Conservation (phyloP, 1,284 basidiomycete species). For the Crucibulum cyathiforme region DNA sequence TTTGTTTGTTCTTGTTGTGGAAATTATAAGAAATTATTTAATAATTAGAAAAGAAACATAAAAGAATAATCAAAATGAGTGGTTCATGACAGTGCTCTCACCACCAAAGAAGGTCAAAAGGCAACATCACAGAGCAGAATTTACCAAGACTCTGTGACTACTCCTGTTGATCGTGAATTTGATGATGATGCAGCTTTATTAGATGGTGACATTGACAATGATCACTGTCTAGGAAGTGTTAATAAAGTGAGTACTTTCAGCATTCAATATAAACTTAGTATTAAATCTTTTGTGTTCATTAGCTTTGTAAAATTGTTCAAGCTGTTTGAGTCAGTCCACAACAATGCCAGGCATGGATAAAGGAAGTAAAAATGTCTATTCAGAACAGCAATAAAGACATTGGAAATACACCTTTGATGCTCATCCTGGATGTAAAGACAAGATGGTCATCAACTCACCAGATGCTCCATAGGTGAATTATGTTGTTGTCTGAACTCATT, state of each 20-base stretch:
- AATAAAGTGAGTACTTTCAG: background rate
- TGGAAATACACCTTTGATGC: background rate
- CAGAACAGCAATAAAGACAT: background rate
- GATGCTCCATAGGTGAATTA: slow-evolving; percentile 13
- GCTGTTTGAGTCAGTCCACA: background rate
- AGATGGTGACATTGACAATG: background rate
- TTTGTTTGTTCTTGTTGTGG: too few relatives aligned
- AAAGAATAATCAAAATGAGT: too few relatives aligned
- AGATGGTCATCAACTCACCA: slow-evolving; percentile 16
- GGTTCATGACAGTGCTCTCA: too few relatives aligned
- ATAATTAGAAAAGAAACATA: too few relatives aligned
- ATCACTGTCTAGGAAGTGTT: background rate
- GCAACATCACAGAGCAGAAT: background rate
- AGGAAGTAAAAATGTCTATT: background rate
- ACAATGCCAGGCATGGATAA: background rate
- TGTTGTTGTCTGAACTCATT: slow-evolving; percentile 4
- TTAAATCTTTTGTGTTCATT: background rate
- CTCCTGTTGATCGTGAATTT: background rate
- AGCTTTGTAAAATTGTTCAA: background rate
- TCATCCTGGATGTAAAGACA: slow-evolving; percentile 10
- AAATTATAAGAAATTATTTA: too few relatives aligned
- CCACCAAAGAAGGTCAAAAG: background rate
- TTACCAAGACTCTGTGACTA: background rate
- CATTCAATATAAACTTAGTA: background rate
- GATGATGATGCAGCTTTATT: background rate